Base-by-base conservation (phyloP, 441 rosid genomes). In the Bocquillonia castaneifolia region DNA sequence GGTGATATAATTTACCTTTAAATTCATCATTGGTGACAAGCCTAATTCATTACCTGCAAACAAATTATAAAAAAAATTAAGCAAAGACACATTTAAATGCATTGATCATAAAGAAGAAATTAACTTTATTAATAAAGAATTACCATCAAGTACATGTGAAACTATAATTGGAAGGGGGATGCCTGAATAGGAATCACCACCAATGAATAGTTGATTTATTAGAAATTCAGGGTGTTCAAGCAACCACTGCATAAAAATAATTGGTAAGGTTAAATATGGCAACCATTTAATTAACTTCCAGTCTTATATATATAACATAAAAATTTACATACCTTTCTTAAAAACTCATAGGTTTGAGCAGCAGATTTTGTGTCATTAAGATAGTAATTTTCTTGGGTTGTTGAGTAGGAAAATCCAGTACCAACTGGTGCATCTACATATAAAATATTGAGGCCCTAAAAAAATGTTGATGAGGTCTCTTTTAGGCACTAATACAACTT, bases 11-110 rank as follows among this genome's bases (percentile, higher is more conserved):
- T 10, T 25, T 51, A 69, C 72, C 40, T 69, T 59, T 3, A 69
- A 39, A 48, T 69, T 69, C 60, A 69, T 59, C 15, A 22, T 42
- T 25, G 72, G 72, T 42, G 15, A 14, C 14, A 37, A 3, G 32
- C 72, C 72, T 26, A 13, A 52, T 69, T 37, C 65, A 51, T 69
- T 69, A 3, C 72, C 72, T 69, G 65, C 51, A 50, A 10, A 2
- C 6, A 37, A 65, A 22, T 20, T 0, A 26, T 3, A 20, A 3
- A 54, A 12, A 3, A 3, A 44, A 3, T 28, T 22, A 34, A 37
- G 10, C 37, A 58, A 36, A 3, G n/a, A 36, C 15, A 10, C 6
- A 22, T 6, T 12, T 37, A 37, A 59, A 6, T 36, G 5, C 1
- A 0, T 10, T 23, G 14, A 10, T 10, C 17, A 6, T 5, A 55